Base-by-base conservation (phyloP, 257 asterid species). In the Plectranthus barbatus region DNA sequence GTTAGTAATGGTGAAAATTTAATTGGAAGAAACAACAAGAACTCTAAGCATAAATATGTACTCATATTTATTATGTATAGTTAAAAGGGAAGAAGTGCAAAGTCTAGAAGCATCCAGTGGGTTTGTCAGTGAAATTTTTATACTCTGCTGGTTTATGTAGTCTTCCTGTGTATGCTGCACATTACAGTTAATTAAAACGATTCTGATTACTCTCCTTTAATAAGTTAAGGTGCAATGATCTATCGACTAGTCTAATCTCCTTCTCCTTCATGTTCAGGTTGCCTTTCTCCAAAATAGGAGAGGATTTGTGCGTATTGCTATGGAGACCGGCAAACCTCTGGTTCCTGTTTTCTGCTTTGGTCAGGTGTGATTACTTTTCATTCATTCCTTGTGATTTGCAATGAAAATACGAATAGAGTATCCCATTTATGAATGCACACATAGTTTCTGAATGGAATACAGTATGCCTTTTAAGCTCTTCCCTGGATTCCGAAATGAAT, bases 341-440 rank as follows among this genome's bases (percentile, higher is more conserved):
- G 99, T 93, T 69, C 99, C 99, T 41, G 96, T 90, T 80, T 93
- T 93, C 81, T 82, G 92, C 91, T 90, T 87, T 67, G 96, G 97
- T 56, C 99, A 93, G 97, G 99, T 93, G 55, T 29, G 51, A 56
- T 58, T 53, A 8, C 14, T 68, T 47, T 69, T 51, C 51, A 9
- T 64, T 65, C 60, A 53, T n/a, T 19, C 36, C 19, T 21, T 66
- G 56, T 17, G 2, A 39, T 48, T 69, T 61, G 53, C 50, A 24
- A 63, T 60, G 45, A 36, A 54, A 31, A 41, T 54, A 20, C 17
- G 9, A 37, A 29, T 23, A 20, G 63, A 48, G 23, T 56, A 39
- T 29, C 60, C 11, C 15, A 37, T 18, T n/a, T 40, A 50, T 10
- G 17, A 18, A 48, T 19, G 21, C 33, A 6, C 15, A 1, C 3